Evolutionary conservation across 768 basidiomycete genomes (phyloP).

Genomic region (Amanita muscaria): DNA sequence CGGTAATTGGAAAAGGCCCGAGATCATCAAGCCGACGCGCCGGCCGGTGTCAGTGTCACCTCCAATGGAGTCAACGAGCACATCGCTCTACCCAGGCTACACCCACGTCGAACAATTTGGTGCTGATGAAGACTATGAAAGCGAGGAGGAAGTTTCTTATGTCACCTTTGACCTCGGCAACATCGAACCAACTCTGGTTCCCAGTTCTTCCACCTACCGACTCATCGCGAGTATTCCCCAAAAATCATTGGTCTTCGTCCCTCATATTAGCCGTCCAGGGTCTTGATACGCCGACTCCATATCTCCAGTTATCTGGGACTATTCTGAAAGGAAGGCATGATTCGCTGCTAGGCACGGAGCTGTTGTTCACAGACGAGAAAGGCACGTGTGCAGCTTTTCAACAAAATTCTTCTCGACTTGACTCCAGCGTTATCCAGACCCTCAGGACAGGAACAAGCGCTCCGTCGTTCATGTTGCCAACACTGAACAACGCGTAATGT

Average conservation of each 20-base stretch:
- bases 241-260: background rate
- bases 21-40: too few relatives aligned
- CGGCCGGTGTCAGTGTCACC: too few relatives aligned
- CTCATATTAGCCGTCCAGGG: slow-evolving; percentile 34
- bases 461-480: slow-evolving; percentile 48
- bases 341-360: slow-evolving; percentile 61
- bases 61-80: slow-evolving; percentile 13
- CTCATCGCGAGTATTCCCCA: slow-evolving; percentile 49
- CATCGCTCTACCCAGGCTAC: slow-evolving; percentile 47
- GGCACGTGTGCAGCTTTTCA: slow-evolving; percentile 28
- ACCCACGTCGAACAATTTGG: slow-evolving; percentile 61
- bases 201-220: slow-evolving; percentile 59
- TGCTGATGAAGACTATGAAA: slow-evolving; percentile 57
- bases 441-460: slow-evolving; percentile 34
- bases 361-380: slow-evolving; percentile 66
- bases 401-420: background rate
- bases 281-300: slow-evolving; percentile 69
- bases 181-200: slow-evolving; percentile 67
- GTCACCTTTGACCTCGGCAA: slow-evolving; percentile 60
- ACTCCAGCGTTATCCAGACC: slow-evolving; percentile 21
- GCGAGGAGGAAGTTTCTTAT: slow-evolving; percentile 52
- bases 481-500: slow-evolving; percentile 62
- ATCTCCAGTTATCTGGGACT: slow-evolving; percentile 68
- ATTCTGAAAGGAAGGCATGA: slow-evolving; percentile 66
- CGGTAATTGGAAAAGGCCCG: too few relatives aligned